A percentile compares a stretch with the other conserved stretches of the same genome.
Evolutionary conservation across 2,329 filamentous ascomycete genomes (phyloP).

Genomic region (Phoma herbarum): DNA sequence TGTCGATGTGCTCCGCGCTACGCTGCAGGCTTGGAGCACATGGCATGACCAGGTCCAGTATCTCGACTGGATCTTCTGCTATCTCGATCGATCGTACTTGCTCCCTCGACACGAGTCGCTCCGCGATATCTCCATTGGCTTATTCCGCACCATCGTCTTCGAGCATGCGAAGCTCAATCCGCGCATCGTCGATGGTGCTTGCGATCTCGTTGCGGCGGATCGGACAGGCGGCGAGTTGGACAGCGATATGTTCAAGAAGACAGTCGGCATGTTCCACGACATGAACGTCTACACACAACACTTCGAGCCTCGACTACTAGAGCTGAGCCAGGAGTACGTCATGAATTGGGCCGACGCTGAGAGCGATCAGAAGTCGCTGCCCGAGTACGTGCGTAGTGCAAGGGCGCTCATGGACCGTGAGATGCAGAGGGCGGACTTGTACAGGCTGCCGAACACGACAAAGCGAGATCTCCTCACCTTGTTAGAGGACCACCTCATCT

Average conservation of each 20-base stretch:
- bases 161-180: constrained; percentile 61
- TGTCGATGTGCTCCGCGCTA: constrained; percentile 69
- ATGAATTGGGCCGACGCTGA: constrained; percentile 72
- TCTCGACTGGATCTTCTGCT: constrained; percentile 90
- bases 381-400: constrained; percentile 77
- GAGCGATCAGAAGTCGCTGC: constrained; percentile 68
- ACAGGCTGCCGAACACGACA: constrained; percentile 83
- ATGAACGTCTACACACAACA: constrained; percentile 79
- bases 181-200: constrained; percentile 73
- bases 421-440: constrained; percentile 77
- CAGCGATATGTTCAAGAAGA: constrained; percentile 72
- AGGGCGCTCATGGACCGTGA: constrained; percentile 76
- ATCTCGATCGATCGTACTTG: constrained; percentile 88
- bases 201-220: constrained; percentile 77
- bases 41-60: constrained; percentile 82
- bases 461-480: constrained; percentile 77
- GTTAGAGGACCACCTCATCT: constrained; percentile 77
- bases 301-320: constrained; percentile 81
- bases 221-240: constrained; percentile 66
- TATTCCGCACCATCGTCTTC: constrained; percentile 74
- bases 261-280: constrained; percentile 85
- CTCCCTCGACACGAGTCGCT: constrained; percentile 79
- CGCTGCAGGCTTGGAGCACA: constrained; percentile 72
- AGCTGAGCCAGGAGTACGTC: constrained; percentile 73
- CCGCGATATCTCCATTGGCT: constrained; percentile 78